These are phyloP conservation scores for Crithidia bombi DNA, from an alignment of 208 protist genomes.

Conservation along the genomic window DNA sequence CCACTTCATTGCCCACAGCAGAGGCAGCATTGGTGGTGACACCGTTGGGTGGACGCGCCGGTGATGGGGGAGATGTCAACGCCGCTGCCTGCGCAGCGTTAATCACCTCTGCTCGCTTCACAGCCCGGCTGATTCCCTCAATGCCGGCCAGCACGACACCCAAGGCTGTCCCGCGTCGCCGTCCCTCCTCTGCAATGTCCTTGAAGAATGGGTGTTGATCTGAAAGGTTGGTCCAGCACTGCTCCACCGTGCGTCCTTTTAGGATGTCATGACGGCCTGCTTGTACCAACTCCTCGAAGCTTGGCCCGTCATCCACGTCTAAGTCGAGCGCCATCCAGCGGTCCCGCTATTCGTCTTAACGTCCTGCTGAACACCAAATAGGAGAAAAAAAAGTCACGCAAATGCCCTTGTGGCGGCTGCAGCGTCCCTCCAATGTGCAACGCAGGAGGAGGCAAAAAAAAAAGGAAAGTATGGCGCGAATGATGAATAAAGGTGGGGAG, in stretches of 20 bases:
- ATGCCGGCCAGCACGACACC: slow-evolving; percentile 47
- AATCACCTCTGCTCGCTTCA: slow-evolving; percentile 10
- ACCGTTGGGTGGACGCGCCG: no score
- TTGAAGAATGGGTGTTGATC: slow-evolving; percentile 63
- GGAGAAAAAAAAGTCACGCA: not conserved
- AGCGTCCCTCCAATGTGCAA: no score
- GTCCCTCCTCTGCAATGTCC: slow-evolving; percentile 62
- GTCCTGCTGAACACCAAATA: no score
- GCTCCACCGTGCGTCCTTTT: slow-evolving; percentile 31
- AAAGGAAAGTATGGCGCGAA: not conserved
- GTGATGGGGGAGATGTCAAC: no score
- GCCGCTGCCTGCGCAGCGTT: not conserved
- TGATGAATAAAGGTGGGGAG: not conserved
- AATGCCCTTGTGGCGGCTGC: no score
- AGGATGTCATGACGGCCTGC: slow-evolving; percentile 28
- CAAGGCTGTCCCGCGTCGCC: slow-evolving; percentile 39
- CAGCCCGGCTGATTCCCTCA: slow-evolving; percentile 40
- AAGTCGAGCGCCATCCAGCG: slow-evolving; percentile 37
- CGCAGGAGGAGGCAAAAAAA: not conserved
- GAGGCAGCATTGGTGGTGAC: not conserved
- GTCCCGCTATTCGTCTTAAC: no score
- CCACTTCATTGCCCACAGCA: slow-evolving; percentile 3
- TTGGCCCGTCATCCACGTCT: slow-evolving; percentile 33
- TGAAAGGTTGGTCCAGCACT: slow-evolving; percentile 47
- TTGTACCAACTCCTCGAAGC: slow-evolving; percentile 31